phyloP scores from a whole-genome alignment of 2,329 filamentous ascomycete genomes.

The Cytospora chrysosperma region DNA sequence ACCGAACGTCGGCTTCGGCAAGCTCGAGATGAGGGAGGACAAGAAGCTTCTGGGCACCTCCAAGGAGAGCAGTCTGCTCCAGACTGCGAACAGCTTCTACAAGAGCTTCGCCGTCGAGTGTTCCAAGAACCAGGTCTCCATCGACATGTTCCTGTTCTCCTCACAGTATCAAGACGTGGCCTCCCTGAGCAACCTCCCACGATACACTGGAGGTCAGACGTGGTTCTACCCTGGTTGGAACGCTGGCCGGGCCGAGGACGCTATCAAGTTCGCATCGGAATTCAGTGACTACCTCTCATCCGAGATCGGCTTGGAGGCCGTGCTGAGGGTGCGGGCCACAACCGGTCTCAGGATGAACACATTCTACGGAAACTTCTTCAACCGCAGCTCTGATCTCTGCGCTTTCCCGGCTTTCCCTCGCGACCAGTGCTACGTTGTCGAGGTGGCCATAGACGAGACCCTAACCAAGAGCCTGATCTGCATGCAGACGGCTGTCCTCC shows the following conservation, averaged over 20 bases:
- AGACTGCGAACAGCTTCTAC: slow-evolving; percentile 95
- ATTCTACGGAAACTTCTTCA: slow-evolving; percentile 99
- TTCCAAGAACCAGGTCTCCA: slow-evolving; percentile 97
- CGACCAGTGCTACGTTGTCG: slow-evolving; percentile 96
- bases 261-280: slow-evolving; percentile 95
- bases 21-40: slow-evolving; percentile 90
- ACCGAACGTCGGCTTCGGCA: slow-evolving; percentile 85
- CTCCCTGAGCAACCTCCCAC: slow-evolving; percentile 88
- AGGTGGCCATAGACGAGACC: slow-evolving; percentile 96
- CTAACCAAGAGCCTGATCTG: slow-evolving; percentile 89
- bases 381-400: slow-evolving; percentile 93
- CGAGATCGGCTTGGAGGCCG: slow-evolving; percentile 93
- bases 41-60: slow-evolving; percentile 93
- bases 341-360: slow-evolving; percentile 95
- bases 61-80: slow-evolving; percentile 83
- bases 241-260: slow-evolving; percentile 87
- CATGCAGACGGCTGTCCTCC: slow-evolving; percentile 89
- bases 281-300: slow-evolving; percentile 96
- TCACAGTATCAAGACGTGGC: slow-evolving; percentile 97
- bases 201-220: slow-evolving; percentile 96
- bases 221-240: slow-evolving; percentile 99
- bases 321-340: slow-evolving; percentile 90
- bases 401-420: slow-evolving; percentile 97
- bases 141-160: slow-evolving; percentile 97
- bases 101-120: slow-evolving; percentile 99